These are phyloP conservation scores for Talaromyces wortmannii DNA, from an alignment of 495 filamentous ascomycete genomes.

Conservation along the genomic window DNA sequence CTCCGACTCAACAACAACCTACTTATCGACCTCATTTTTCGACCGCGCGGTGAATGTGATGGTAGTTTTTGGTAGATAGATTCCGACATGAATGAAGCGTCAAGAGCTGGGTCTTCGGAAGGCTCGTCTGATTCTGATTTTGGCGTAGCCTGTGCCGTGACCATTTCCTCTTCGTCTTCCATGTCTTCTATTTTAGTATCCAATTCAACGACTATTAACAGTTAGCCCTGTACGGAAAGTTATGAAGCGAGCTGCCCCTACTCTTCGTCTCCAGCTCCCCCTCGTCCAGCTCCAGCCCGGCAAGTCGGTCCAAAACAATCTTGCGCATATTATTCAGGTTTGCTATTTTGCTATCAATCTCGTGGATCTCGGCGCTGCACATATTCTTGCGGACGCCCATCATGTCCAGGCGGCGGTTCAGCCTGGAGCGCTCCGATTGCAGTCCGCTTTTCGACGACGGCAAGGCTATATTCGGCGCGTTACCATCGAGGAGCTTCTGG, in stretches of 20 bases:
- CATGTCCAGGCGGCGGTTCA: slow-evolving; percentile 84
- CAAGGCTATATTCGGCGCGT: slow-evolving; percentile 39
- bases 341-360: slow-evolving; percentile 94
- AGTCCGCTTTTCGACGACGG: slow-evolving; percentile 61
- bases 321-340: slow-evolving; percentile 91
- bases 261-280: slow-evolving; percentile 81
- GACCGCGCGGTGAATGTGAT: slow-evolving; percentile 49
- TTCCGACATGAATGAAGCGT: slow-evolving; percentile 88
- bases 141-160: slow-evolving; percentile 28
- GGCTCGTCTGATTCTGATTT: slow-evolving; percentile 38
- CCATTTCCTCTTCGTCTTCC: slow-evolving; percentile 59
- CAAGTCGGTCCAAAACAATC: slow-evolving; percentile 86
- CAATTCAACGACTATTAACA: slow-evolving; percentile 61
- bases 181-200: slow-evolving; percentile 83
- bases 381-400: slow-evolving; percentile 92
- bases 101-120: slow-evolving; percentile 50
- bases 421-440: slow-evolving; percentile 65
- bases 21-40: slow-evolving; percentile 59
- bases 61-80: slow-evolving; percentile 94
- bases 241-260: slow-evolving; percentile 16
- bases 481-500: slow-evolving; percentile 65
- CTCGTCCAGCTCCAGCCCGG: slow-evolving; percentile 87
- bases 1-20: slow-evolving; percentile 1
- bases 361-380: slow-evolving; percentile 90
- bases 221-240: slow-evolving; percentile 13